Evolutionary conservation across 768 basidiomycete species (phyloP).

Genomic region (Guyanaporus albipodus): DNA sequence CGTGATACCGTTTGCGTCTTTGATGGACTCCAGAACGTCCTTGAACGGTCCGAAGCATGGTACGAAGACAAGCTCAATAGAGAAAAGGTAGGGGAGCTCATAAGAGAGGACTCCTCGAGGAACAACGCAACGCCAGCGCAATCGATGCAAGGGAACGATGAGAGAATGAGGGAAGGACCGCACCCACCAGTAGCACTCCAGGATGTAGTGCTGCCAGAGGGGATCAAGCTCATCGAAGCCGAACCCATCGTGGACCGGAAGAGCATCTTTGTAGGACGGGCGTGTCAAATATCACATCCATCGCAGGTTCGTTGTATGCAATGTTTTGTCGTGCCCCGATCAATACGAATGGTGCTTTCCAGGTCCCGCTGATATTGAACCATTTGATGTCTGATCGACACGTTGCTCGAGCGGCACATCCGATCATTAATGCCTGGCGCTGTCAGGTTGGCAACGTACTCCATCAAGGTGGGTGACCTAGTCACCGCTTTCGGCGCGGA

Average conservation of each 20-base stretch:
- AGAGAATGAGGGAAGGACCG: constrained; percentile 1
- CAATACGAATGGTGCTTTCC: neutral
- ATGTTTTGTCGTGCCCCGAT: too few species aligned
- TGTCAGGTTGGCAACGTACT: constrained; percentile 63
- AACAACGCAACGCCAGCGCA: constrained; percentile 7
- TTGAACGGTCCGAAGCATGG: constrained; percentile 67
- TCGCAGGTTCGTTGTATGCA: constrained; percentile 48
- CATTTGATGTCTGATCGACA: constrained; percentile 67
- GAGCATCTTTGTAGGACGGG: constrained; percentile 81
- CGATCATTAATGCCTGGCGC: constrained; percentile 79
- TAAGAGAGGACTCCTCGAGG: constrained; percentile 49
- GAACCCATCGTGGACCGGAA: constrained; percentile 85
- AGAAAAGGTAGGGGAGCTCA: constrained; percentile 51
- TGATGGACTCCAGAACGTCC: constrained; percentile 75
- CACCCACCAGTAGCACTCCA: constrained; percentile 1
- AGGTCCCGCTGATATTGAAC: constrained; percentile 68
- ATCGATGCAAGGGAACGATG: constrained; percentile 3
- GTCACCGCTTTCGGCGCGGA: neutral
- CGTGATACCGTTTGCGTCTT: constrained; percentile 77
- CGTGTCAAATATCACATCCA: constrained; percentile 74
- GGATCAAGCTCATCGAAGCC: constrained; percentile 62
- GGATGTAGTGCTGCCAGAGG: constrained; percentile 45
- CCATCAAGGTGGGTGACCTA: constrained; percentile 59
- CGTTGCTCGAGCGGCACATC: constrained; percentile 73
- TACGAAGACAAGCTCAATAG: constrained; percentile 60